Conservation (phyloP, 2,329 filamentous ascomycete species). For the Chaetomiaceae sp. region DNA sequence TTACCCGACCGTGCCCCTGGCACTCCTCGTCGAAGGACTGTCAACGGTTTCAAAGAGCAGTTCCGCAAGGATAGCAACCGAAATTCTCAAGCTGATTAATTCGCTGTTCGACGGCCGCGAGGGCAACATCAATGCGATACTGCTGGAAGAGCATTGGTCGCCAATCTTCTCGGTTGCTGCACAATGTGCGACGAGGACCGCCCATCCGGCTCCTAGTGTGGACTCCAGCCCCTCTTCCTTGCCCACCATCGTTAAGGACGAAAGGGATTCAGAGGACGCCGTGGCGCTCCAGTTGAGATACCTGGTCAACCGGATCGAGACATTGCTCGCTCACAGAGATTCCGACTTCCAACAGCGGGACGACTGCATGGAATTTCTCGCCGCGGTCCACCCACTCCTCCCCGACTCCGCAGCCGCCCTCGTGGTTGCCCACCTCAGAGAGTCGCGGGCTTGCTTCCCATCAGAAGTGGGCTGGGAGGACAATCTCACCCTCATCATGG, state of each 20-base stretch:
- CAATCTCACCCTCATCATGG: conserved; percentile 57
- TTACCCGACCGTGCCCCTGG: conserved; percentile 56
- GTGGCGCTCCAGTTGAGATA: conserved; percentile 41
- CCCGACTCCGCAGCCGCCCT: conserved; percentile 61
- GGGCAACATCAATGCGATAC: conserved; percentile 49
- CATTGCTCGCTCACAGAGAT: conserved; percentile 42
- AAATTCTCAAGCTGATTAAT: conserved; percentile 50
- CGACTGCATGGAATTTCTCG: conserved; percentile 63
- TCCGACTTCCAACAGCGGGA: conserved; percentile 59
- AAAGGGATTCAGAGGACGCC: conserved; percentile 35
- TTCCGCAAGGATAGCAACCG: conserved; percentile 43
- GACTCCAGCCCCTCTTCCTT: conserved; percentile 23
- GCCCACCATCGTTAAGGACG: conserved; percentile 27
- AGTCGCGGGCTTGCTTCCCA: conserved; percentile 67
- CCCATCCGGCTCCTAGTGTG: conserved; percentile 13
- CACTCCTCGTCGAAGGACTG: conserved; percentile 55
- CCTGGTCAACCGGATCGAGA: conserved; percentile 48
- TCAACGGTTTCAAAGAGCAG: conserved; percentile 45
- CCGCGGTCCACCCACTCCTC: conserved; percentile 56
- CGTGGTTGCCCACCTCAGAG: conserved; percentile 63
- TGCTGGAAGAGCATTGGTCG: conserved; percentile 64
- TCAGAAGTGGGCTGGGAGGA: conserved; percentile 65
- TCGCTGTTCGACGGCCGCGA: conserved; percentile 51
- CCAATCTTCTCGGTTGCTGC: conserved; percentile 55
- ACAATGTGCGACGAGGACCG: conserved; percentile 45